Base-by-base conservation (phyloP, 2,329 filamentous ascomycete species). In the Endothia cerciana region DNA sequence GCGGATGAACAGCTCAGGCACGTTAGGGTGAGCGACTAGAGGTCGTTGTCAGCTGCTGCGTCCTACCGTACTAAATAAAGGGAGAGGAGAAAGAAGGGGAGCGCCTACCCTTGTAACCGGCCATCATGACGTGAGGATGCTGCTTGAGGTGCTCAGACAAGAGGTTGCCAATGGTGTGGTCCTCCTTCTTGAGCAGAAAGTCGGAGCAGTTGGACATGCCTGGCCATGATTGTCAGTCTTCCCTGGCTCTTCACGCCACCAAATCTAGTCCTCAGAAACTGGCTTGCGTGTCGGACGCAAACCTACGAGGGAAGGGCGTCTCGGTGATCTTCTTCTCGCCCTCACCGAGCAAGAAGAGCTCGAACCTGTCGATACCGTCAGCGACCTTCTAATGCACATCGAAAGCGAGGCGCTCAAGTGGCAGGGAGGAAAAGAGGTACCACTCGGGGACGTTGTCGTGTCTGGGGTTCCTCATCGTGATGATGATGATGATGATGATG, bases 101-200 rank as follows among this genome's bases (percentile, higher is more conserved):
- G 2, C 30, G 53, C 86, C 69, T 78, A 90, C 91, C 88, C 79
- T 96, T 96, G 84, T 99, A 99, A 15, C 91, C 95, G 67, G 94
- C 89, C 84, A 98, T 97, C 72, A 91, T 83, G 72, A 99, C 91
- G 76, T 96, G 90, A 22, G 88, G 86, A 73, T 92, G 91, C 77
- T 91, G 89, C 80, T 95, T 89, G 65, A 99, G 90, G 73, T 94
- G 92, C 74, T 92, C 89, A 58, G 91, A 87, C 65, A 99, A 85
- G 64, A 99, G 85, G 78, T 99, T 97, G 72, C 90, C 95, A 33
- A 99, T 87, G 1, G 94, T 97, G 80, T 97, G 94, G 73, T 99
- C 95, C 78, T 99, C 95, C 79, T 97, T 98, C 80, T 93, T 92
- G 80, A 99, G 89, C 66, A 92, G 89, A 81, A 99, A 99, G 79